Percentiles rank a stretch among this genome's conserved stretches.
phyloP scores from a whole-genome alignment of 306 rosid species.

The Glycine tomentella region DNA sequence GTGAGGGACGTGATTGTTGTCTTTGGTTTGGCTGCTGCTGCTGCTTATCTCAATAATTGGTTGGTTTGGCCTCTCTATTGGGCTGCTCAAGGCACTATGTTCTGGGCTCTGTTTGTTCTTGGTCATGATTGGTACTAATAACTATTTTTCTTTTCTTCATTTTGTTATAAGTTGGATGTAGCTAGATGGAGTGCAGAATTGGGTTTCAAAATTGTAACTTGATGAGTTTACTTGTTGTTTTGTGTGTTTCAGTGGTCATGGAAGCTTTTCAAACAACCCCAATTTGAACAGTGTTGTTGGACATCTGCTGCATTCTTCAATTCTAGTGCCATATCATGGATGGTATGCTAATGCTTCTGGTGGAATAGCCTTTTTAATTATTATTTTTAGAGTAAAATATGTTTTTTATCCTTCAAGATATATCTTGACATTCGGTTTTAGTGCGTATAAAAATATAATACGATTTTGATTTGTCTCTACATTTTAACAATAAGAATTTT shows the following conservation, averaged over 20 bases:
- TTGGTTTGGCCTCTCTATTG: slow-evolving; percentile 95
- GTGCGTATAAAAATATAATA: neutral
- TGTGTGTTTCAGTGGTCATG: slow-evolving; percentile 86
- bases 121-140: slow-evolving; percentile 92
- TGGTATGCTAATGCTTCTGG: slow-evolving; percentile 62
- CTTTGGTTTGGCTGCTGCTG: slow-evolving; percentile 83
- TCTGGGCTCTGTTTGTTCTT: slow-evolving; percentile 99
- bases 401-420: neutral
- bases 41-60: slow-evolving; percentile 83
- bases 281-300: slow-evolving; percentile 89
- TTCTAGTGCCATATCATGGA: slow-evolving; percentile 98
- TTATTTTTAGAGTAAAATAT: neutral
- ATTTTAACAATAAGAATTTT: neutral
- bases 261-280: slow-evolving; percentile 84
- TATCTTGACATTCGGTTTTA: neutral
- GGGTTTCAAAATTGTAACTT: slow-evolving; percentile 30
- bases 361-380: neutral
- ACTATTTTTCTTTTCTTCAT: neutral
- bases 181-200: slow-evolving; percentile 7
- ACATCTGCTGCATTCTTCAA: slow-evolving; percentile 93
- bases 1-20: slow-evolving; percentile 81
- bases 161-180: neutral
- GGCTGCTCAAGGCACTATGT: slow-evolving; percentile 99
- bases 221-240: slow-evolving; percentile 31
- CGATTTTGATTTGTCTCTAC: neutral